Conservation (phyloP, 1,139 yeast species). For the Sugiyamaella japonica region DNA sequence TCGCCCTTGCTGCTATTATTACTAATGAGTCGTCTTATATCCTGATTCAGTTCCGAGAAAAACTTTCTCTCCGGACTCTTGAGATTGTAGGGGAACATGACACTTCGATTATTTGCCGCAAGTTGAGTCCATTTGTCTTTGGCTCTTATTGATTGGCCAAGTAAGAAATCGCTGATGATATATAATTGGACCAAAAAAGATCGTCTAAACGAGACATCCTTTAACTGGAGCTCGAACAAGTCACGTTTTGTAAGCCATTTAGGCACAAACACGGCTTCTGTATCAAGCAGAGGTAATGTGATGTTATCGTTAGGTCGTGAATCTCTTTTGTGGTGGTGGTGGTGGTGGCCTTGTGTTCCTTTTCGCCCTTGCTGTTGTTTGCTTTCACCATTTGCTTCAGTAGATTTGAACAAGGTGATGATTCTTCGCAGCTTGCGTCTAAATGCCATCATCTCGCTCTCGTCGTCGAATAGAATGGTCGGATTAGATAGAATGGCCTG, state of each 20-base stretch:
- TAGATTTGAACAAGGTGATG: conserved; percentile 19
- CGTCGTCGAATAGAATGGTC: conserved; percentile 25
- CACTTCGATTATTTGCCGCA: conserved; percentile 33
- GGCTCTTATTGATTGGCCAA: conserved; percentile 28
- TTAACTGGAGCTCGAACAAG: conserved; percentile 40
- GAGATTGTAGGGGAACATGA: conserved; percentile 32
- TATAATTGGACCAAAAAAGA: conserved; percentile 38
- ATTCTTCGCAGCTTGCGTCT: conserved; percentile 26
- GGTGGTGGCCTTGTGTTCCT: background rate
- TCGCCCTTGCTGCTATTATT: conserved; percentile 20
- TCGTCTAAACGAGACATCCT: conserved; percentile 40
- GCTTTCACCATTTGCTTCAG: background rate
- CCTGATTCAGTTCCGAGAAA: conserved; percentile 26
- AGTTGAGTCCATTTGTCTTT: conserved; percentile 26
- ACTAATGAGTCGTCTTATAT: conserved; percentile 16
- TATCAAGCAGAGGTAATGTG: background rate
- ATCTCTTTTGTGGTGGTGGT: background rate
- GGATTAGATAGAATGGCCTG: conserved; percentile 37
- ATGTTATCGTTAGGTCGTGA: background rate
- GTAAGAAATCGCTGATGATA: conserved; percentile 37
- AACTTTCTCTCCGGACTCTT: conserved; percentile 28
- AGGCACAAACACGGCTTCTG: conserved; percentile 34
- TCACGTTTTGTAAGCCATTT: conserved; percentile 42
- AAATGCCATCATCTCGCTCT: conserved; percentile 22
- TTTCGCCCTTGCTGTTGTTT: background rate